phyloP scores from a whole-genome alignment of 1,139 yeast species.

The Magnusiomyces ingens region DNA sequence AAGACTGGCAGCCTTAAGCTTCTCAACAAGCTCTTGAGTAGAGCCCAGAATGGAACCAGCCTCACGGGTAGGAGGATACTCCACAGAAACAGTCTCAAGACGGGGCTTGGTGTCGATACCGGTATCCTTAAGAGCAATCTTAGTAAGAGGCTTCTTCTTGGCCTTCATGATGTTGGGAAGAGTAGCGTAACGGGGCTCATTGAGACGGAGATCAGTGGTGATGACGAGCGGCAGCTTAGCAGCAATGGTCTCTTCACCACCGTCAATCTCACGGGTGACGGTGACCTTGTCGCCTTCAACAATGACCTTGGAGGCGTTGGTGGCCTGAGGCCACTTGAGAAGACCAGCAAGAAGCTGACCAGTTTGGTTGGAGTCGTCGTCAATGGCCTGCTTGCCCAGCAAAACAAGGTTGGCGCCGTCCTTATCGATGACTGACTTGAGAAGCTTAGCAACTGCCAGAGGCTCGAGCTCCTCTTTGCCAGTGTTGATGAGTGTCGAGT shows the following conservation, averaged over 20 bases:
- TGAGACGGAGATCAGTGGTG: slow-evolving; percentile 88
- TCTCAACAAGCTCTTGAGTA: slow-evolving; percentile 75
- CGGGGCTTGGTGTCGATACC: slow-evolving; percentile 60
- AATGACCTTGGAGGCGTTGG: slow-evolving; percentile 86
- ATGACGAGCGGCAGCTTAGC: slow-evolving; percentile 79
- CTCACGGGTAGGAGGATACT: slow-evolving; percentile 77
- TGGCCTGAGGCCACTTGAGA: slow-evolving; percentile 96
- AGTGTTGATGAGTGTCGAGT: slow-evolving; percentile 73
- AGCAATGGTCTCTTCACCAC: slow-evolving; percentile 79
- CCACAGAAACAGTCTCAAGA: slow-evolving; percentile 62
- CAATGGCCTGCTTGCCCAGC: slow-evolving; percentile 94
- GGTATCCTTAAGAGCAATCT: slow-evolving; percentile 61
- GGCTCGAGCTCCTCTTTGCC: slow-evolving; percentile 71
- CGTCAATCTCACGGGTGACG: slow-evolving; percentile 90
- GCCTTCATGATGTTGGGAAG: slow-evolving; percentile 97
- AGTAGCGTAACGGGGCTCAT: slow-evolving; percentile 90
- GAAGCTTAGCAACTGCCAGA: slow-evolving; percentile 80
- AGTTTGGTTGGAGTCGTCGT: slow-evolving; percentile 92
- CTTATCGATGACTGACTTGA: slow-evolving; percentile 64
- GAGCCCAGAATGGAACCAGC: slow-evolving; percentile 74
- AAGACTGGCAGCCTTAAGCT: slow-evolving; percentile 56
- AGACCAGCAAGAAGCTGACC: slow-evolving; percentile 96
- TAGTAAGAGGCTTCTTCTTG: slow-evolving; percentile 86
- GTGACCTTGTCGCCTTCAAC: slow-evolving; percentile 52
- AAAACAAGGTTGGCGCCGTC: slow-evolving; percentile 71